Evolutionary conservation across 2,329 filamentous ascomycete genomes (phyloP), one percentile per base, ranked within the genome.

Genomic region (Microsporum ferrugineum): DNA sequence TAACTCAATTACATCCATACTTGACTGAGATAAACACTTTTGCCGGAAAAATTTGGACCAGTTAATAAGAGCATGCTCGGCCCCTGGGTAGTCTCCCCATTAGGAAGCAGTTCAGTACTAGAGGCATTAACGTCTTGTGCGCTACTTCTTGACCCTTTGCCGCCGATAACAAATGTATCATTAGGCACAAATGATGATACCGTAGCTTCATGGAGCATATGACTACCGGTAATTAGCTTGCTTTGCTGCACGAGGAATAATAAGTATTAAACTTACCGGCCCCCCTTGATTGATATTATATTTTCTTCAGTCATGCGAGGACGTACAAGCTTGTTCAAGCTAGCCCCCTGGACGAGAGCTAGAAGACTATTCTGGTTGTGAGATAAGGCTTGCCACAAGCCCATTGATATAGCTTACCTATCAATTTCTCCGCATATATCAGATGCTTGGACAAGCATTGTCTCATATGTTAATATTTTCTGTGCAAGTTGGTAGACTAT

Each of bases 1-100:
- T 41, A 17, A 34, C 7, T 29, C 12, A 3, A 12, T 3, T 57
- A 31, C 14, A 47, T 29, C 7, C 63, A 64, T 62, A 71, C 73
- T 71, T 99, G 92, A 72, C 95, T 99, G 70, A 97, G 80, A 72
- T 96, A 97, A 0, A 97, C 84, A 67, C 91, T 97, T 73, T 99
- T 99, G 0, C 94, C 94, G 0, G 94, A 97, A 71, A 94, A 95
- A 67, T 99, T 99, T 3, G 94, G 91, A 0, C 94, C 94, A 0
- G 94, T 97, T 68, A 99, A 74, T 4, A 96, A 77, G 10, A 96
- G 71, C 75, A 90, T 87, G 65, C 82, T 89, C 10, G 88, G 84
- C 2, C 70, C 70, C 7, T 67, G 62, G n/a, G 64, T 29, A 27
- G 61, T 41, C 10, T 59, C 61, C 10, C 58, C 56, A 43, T 53